These are phyloP conservation scores for Aureobasidium subglaciale DNA, from an alignment of 2,329 filamentous ascomycete genomes.

Conservation along the genomic window DNA sequence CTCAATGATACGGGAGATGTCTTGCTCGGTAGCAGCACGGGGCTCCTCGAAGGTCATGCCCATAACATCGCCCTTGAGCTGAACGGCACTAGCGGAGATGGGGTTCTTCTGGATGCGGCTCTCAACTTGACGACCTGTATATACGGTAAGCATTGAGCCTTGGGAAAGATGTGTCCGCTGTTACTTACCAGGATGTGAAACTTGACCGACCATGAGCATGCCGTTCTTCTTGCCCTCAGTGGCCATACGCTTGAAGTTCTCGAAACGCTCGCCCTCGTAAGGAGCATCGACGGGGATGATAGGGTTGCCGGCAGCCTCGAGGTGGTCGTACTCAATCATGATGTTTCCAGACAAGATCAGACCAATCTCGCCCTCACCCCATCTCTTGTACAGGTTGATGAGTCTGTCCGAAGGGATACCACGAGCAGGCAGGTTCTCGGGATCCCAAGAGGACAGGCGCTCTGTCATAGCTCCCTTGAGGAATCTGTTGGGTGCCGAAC, in stretches of 20 bases:
- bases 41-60: conserved; percentile 49
- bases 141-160: background rate
- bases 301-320: conserved; percentile 50
- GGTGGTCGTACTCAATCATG: conserved; percentile 55
- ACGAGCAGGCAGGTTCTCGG: conserved; percentile 44
- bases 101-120: conserved; percentile 42
- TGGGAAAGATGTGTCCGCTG: too few relatives aligned
- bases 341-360: conserved; percentile 57
- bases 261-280: conserved; percentile 52
- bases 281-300: conserved; percentile 50
- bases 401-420: conserved; percentile 48
- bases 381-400: conserved; percentile 53
- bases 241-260: conserved; percentile 52
- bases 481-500: conserved; percentile 57
- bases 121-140: conserved; percentile 46
- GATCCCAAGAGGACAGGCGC: conserved; percentile 53
- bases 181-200: conserved; percentile 46
- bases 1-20: conserved; percentile 52
- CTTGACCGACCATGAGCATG: conserved; percentile 52
- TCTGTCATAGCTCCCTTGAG: conserved; percentile 64
- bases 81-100: conserved; percentile 45
- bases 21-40: conserved; percentile 45
- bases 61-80: conserved; percentile 37
- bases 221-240: conserved; percentile 49
- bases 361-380: conserved; percentile 53